A percentile compares a stretch with the other conserved stretches of the same genome.
These are phyloP conservation scores for Penicillium egyptiacum DNA, from an alignment of 495 filamentous ascomycete species.

Conservation along the genomic window DNA sequence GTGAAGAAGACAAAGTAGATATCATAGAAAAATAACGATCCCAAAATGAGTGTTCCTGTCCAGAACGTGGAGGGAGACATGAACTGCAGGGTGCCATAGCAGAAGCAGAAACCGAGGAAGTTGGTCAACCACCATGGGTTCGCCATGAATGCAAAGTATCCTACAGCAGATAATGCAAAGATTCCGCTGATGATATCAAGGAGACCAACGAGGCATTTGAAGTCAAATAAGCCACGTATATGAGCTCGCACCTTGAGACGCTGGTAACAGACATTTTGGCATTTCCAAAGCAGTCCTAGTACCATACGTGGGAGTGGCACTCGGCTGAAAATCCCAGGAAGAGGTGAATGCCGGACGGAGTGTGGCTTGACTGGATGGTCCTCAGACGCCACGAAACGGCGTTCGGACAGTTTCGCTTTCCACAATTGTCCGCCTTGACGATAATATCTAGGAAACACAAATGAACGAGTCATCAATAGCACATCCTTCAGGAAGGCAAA, in stretches of 20 bases:
- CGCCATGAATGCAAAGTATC: conserved; percentile 66
- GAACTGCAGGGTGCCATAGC: conserved; percentile 75
- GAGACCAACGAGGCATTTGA: conserved; percentile 49
- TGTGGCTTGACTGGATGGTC: conserved; percentile 12
- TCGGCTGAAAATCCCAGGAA: conserved; percentile 50
- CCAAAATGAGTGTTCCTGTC: conserved; percentile 76
- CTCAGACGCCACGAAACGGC: conserved; percentile 25
- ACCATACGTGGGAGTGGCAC: conserved; percentile 42
- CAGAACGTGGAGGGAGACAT: conserved; percentile 89
- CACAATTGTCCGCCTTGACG: conserved; percentile 34
- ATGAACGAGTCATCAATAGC: conserved; percentile 60
- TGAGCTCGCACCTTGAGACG: conserved; percentile 49
- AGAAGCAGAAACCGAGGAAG: conserved; percentile 80
- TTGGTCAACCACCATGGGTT: conserved; percentile 85
- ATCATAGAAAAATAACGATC: conserved; percentile 87
- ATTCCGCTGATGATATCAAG: conserved; percentile 60
- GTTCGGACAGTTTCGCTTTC: conserved; percentile 38
- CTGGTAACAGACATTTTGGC: conserved; percentile 47
- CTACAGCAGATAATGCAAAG: conserved; percentile 57
- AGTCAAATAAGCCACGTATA: conserved; percentile 43
- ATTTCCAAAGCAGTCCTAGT: conserved; percentile 44
- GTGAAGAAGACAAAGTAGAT: conserved; percentile 98
- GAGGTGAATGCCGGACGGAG: conserved; percentile 43
- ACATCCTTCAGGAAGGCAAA: conserved; percentile 66
- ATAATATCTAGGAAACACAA: conserved; percentile 69